These are phyloP conservation scores for Phytophthora idaei DNA, from an alignment of 352 stramenopile species.

Conservation along the genomic window DNA sequence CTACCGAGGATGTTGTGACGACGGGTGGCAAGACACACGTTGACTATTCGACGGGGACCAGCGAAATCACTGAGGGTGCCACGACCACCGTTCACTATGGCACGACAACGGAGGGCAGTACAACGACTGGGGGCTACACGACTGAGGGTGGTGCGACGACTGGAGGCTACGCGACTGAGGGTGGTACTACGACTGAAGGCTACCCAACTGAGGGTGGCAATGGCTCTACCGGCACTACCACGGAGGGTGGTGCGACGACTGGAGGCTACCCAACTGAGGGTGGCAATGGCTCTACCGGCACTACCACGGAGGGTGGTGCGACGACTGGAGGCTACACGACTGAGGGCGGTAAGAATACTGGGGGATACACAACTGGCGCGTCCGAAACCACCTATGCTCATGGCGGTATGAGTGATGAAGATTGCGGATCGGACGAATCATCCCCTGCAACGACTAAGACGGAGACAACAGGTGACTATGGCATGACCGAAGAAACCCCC, in stretches of 20 bases:
- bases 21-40: not conserved
- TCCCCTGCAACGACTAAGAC: too few relatives aligned
- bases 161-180: constrained; percentile 1
- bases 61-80: too few relatives aligned
- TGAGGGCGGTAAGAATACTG: not conserved
- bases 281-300: not conserved
- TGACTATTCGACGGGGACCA: not conserved
- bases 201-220: not conserved
- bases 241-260: not conserved
- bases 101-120: not conserved
- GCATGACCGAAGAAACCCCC: not conserved
- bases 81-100: not conserved
- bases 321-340: not conserved
- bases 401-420: too few relatives aligned
- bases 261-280: not conserved
- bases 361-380: not conserved
- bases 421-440: too few relatives aligned
- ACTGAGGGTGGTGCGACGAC: not conserved
- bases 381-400: too few relatives aligned
- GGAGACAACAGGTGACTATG: not conserved
- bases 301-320: not conserved
- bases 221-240: not conserved
- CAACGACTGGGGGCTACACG: not conserved
- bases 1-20: too few relatives aligned
- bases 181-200: not conserved